phyloP scores from a whole-genome alignment of 116 monocot species.

The Phalaenopsis hybrid region DNA sequence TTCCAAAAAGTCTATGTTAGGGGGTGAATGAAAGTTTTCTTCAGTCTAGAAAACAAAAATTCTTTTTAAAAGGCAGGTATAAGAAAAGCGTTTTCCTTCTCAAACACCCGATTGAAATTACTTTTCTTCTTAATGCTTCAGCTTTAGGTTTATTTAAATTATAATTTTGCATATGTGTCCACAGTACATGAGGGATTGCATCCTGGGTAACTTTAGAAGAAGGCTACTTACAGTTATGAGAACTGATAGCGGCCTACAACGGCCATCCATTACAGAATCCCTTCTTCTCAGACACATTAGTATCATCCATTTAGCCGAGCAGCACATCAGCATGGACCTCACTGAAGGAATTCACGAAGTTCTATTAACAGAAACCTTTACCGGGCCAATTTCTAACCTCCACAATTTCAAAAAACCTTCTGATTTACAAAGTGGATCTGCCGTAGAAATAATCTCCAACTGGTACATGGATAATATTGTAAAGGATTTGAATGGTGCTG shows the following conservation, averaged over 20 bases:
- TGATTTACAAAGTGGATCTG: conserved; percentile 46
- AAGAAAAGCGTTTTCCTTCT: neutral
- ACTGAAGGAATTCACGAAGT: conserved; percentile 81
- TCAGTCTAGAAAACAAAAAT: neutral
- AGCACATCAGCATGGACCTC: conserved; percentile 95
- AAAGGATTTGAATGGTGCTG: conserved; percentile 58
- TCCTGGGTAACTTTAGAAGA: conserved; percentile 77
- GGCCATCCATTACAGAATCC: conserved; percentile 72
- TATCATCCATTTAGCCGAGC: conserved; percentile 80
- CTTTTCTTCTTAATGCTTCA: neutral
- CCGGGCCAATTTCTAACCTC: conserved; percentile 46
- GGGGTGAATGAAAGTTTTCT: no score
- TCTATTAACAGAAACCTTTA: conserved; percentile 53
- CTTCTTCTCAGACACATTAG: conserved; percentile 64
- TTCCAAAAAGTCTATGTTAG: neutral
- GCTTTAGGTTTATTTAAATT: neutral
- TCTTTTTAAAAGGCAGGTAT: neutral
- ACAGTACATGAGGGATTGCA: conserved; percentile 98
- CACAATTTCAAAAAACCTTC: conserved; percentile 47
- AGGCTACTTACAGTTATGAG: conserved; percentile 58
- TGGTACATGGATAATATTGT: conserved; percentile 93
- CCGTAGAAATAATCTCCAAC: conserved; percentile 54
- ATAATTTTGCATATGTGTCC: conserved; percentile 11
- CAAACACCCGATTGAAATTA: neutral
- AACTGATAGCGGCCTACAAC: conserved; percentile 70